These are phyloP conservation scores for Candida stauntonica DNA, from an alignment of 805 yeast species.

Conservation along the genomic window DNA sequence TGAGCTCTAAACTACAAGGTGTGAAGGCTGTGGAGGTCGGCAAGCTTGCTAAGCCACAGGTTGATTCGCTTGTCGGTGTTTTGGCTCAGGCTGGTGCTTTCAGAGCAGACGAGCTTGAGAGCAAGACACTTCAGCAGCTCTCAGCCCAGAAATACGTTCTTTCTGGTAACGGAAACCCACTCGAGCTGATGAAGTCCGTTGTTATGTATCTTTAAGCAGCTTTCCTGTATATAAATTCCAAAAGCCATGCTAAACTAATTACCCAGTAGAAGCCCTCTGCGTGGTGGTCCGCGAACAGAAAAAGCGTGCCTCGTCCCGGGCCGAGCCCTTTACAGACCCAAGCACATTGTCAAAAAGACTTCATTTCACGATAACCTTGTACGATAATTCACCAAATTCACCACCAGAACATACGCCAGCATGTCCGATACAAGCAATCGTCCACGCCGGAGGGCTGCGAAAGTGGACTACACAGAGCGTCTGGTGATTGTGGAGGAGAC, in stretches of 20 bases:
- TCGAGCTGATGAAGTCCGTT: constrained; percentile 24
- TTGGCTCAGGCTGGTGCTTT: constrained; percentile 37
- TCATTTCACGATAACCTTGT: no score
- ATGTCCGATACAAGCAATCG: constrained; percentile 8
- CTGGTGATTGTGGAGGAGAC: not conserved
- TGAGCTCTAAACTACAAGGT: constrained; percentile 43
- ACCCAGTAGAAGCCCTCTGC: no score
- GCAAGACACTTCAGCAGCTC: constrained; percentile 33
- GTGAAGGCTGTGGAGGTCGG: constrained; percentile 38
- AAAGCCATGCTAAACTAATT: no score
- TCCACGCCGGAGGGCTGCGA: constrained; percentile 21
- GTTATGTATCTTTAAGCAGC: constrained; percentile 19
- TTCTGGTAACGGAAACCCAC: constrained; percentile 65
- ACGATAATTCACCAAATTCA: not conserved
- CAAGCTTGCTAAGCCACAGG: constrained; percentile 43
- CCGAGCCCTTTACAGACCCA: not conserved
- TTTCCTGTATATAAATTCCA: constrained; percentile 4
- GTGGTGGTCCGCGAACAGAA: not conserved
- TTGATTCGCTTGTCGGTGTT: constrained; percentile 37
- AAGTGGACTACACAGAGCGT: constrained; percentile 22
- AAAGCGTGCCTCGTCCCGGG: not conserved
- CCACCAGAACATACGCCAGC: not conserved
- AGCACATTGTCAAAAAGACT: not conserved
- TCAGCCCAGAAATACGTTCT: constrained; percentile 46
- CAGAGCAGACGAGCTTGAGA: constrained; percentile 31